A percentile compares a stretch with the other conserved stretches of the same genome.
phyloP scores from a whole-genome alignment of 331 rosid genomes.

The Telfairia occidentalis region DNA sequence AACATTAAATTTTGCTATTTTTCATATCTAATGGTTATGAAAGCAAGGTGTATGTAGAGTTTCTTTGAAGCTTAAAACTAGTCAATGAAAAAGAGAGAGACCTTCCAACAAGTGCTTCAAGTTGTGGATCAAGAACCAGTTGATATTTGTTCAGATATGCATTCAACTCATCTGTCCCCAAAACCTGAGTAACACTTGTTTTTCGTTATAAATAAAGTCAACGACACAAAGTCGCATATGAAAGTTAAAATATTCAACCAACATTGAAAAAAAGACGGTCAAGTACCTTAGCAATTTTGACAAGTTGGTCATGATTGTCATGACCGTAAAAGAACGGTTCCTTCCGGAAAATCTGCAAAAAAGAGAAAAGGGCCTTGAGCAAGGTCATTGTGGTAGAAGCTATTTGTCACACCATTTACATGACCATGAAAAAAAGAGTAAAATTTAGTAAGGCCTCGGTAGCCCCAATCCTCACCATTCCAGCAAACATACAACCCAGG shows the following conservation, averaged over 20 bases:
- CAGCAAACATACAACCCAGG: slow-evolving; percentile 42
- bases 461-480: slow-evolving; percentile 26
- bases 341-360: slow-evolving; percentile 33
- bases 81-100: not conserved
- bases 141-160: slow-evolving; percentile 31
- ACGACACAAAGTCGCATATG: not conserved
- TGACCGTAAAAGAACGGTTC: slow-evolving; percentile 40
- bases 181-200: slow-evolving; percentile 20
- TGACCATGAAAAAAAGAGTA: not conserved
- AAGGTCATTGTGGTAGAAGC: not conserved
- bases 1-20: not conserved
- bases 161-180: slow-evolving; percentile 35
- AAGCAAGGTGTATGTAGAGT: not conserved
- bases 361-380: not conserved
- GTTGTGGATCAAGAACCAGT: slow-evolving; percentile 34
- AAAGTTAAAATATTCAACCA: not conserved
- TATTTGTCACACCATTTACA: not conserved
- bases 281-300: slow-evolving; percentile 34
- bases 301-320: slow-evolving; percentile 38
- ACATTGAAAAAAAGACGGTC: not conserved
- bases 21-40: not conserved
- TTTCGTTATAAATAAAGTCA: not conserved
- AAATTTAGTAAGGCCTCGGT: not conserved
- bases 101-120: slow-evolving; percentile 42
- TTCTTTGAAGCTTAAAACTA: not conserved